Evolutionary conservation across 306 rosid species (phyloP), one percentile per base, ranked within the genome.

Genomic region (Prinsepia uniflora): DNA sequence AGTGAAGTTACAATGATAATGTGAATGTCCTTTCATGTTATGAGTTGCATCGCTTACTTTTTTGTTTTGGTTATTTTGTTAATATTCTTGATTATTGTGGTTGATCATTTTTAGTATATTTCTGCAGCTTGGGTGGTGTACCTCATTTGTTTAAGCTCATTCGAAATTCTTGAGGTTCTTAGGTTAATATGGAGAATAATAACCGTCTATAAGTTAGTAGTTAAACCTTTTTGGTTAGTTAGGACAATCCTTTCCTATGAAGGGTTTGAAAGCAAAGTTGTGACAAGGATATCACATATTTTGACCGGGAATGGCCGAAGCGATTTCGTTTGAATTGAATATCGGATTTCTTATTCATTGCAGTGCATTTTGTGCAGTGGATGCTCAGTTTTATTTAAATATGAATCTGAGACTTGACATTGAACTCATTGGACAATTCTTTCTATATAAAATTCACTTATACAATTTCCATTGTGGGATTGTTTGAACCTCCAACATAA

Each of bases 1-100:
- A 83, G 86, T 81, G 80, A 79, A 63, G 39, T 81, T 82, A 47
- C 63, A 7, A 56, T 65, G 63, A 56, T 63, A 58, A 4, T 34
- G 18, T 68, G 39, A 42, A 46, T 63, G 36, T 57, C 45, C 22
- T 6, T 34, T 36, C 22, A 6, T 42, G 43, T 24, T 30, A 22
- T 40, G 62, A 22, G 24, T 44, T 6, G 34, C 10, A 7, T 41
- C 45, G 56, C 54, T 57, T 56, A 24, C 30, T 24, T 46, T 5
- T 13, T 47, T 36, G 7, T 68, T 52, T 68, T 39, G 7, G 39
- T 56, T 10, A 11, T 36, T 36, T n/a, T 50, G n/a, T 11, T 5
- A 36, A n/a, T 49, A 30, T 15, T 39, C n/a, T 8, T 8, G 18
- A 14, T 34, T 67, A 5, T 41, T 15, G 7, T 0, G 7, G 15